phyloP scores from a whole-genome alignment of 2,329 filamentous ascomycete genomes.

The Fusarium protoensiforme region DNA sequence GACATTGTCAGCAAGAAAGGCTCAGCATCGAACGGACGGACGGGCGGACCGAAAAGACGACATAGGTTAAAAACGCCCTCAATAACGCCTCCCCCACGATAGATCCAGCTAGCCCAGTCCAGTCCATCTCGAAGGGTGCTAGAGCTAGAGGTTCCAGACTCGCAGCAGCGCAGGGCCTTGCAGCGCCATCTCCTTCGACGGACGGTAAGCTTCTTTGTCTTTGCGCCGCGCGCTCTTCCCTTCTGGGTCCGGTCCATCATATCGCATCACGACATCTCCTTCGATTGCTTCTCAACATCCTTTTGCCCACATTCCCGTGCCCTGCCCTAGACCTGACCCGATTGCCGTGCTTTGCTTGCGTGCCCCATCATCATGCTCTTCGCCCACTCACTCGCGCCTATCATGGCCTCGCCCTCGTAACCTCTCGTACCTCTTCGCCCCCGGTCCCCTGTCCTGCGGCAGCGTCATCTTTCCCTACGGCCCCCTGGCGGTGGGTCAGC shows the following conservation, averaged over 20 bases:
- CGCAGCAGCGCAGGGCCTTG: background rate
- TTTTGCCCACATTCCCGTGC: conserved; percentile 25
- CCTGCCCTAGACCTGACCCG: conserved; percentile 14
- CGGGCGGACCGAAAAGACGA: conserved; percentile 29
- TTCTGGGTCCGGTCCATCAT: background rate
- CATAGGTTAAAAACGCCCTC: conserved; percentile 11
- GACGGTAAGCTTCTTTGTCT: conserved; percentile 30
- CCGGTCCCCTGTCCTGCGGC: conserved; percentile 18
- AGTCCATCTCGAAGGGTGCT: background rate
- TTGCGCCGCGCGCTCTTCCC: background rate
- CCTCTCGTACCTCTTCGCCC: background rate
- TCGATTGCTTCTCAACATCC: background rate
- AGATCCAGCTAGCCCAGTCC: conserved; percentile 21
- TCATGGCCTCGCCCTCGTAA: background rate
- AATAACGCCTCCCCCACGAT: conserved; percentile 29
- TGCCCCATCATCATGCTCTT: conserved; percentile 27
- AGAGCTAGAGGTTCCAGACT: conserved; percentile 33
- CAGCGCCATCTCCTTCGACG: conserved; percentile 12
- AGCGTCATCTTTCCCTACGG: conserved; percentile 39
- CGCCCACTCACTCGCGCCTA: conserved; percentile 10
- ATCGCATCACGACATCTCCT: conserved; percentile 3
- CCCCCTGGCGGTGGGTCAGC: conserved; percentile 39
- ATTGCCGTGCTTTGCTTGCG: conserved; percentile 24
- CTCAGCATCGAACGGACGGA: background rate
- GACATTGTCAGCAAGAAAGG: background rate